Base-by-base conservation (phyloP, 257 asterid genomes). In the Nemophila menziesii region DNA sequence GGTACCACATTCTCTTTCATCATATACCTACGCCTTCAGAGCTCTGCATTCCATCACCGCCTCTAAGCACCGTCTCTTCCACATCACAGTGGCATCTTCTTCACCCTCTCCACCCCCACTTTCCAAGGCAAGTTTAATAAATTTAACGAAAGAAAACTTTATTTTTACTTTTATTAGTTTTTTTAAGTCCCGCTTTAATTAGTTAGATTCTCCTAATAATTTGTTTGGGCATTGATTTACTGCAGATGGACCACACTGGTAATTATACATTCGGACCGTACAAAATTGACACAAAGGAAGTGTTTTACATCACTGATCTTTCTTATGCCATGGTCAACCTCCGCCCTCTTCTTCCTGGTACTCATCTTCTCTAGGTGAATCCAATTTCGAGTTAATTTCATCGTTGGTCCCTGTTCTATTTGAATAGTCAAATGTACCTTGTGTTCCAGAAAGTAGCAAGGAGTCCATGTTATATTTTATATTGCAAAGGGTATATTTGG, bases 321-420 rank as follows among this genome's bases (percentile, higher is more conserved):
- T 86, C 97, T 1, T 86, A 72, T 60, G 93, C 92, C 43, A 19
- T 75, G 62, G 96, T 85, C 72, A 85, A 85, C 71, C 73, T 86
- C 46, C 92, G 93, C 20, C 97, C 94, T 47, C 48, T 82, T 57
- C 63, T 77, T 67, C 93, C 92, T 49, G 97, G 97, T 86, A 69
- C 20, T 58, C 48, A 22, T 20, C 27, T 24, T 22, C 49, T 8
- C 5, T n/a, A n/a, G n/a, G n/a, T n/a, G n/a, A n/a, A n/a, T n/a
- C n/a, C n/a, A n/a, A n/a, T n/a, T n/a, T n/a, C n/a, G n/a, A n/a
- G n/a, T n/a, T n/a, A n/a, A n/a, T n/a, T n/a, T n/a, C n/a, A n/a
- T n/a, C n/a, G n/a, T n/a, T n/a, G n/a, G n/a, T n/a, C n/a, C n/a
- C n/a, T n/a, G n/a, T n/a, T n/a, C n/a, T n/a, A n/a, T n/a, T n/a